These are phyloP conservation scores for Tetrahymena thermophila DNA, from an alignment of 73 alveolate species.

Conservation along the genomic window DNA sequence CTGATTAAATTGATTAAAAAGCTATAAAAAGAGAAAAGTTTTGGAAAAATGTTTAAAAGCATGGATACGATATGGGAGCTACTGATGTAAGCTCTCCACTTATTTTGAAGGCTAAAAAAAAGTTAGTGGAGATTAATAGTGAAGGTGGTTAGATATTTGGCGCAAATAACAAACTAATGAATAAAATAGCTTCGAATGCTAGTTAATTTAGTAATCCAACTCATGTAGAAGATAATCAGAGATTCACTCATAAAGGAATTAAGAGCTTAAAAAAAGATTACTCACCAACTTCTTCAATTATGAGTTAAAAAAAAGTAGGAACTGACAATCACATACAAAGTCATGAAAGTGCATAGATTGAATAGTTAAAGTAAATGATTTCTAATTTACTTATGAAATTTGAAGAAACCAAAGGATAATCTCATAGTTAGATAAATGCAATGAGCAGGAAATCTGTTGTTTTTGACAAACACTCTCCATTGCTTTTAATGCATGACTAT, in stretches of 20 bases:
- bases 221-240: background rate
- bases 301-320: background rate
- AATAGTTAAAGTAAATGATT: background rate
- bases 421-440: background rate
- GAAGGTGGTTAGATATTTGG: background rate
- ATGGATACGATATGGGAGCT: background rate
- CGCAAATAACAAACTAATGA: background rate
- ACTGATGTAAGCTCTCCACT: background rate
- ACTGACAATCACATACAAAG: background rate
- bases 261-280: background rate
- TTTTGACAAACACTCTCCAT: background rate
- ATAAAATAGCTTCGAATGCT: background rate
- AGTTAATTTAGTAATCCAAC: background rate
- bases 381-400: background rate
- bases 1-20: background rate
- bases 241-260: background rate
- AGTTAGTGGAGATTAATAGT: background rate
- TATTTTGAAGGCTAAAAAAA: background rate
- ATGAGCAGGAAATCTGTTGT: background rate
- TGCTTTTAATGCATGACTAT: background rate
- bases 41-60: background rate
- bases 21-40: background rate
- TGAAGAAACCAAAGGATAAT: background rate
- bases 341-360: background rate
- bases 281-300: background rate